Evolutionary conservation across 2,329 filamentous ascomycete species (phyloP).

Genomic region (Lachnellula hyalina): DNA sequence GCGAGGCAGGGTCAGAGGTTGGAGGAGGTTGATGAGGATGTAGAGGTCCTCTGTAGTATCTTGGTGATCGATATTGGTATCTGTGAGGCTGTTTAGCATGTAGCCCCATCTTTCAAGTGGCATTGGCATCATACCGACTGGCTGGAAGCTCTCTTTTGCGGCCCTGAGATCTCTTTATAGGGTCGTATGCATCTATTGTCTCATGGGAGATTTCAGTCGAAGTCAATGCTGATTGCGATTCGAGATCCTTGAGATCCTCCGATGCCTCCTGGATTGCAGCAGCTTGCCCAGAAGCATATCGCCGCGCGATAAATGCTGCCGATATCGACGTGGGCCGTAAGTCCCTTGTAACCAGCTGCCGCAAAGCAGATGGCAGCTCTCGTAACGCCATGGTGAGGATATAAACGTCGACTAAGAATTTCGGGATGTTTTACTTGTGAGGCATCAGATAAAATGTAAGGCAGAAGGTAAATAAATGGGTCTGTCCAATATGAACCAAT

Average conservation of each 20-base stretch:
- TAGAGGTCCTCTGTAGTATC: slow-evolving; percentile 88
- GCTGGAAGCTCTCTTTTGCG: slow-evolving; percentile 34
- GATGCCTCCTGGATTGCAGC: slow-evolving; percentile 17
- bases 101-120: neutral
- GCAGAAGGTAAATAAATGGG: slow-evolving; percentile 5
- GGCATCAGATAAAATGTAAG: slow-evolving; percentile 7
- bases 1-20: slow-evolving; percentile 78
- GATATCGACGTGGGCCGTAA: slow-evolving; percentile 9
- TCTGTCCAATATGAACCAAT: neutral
- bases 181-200: slow-evolving; percentile 41
- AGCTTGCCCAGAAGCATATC: slow-evolving; percentile 28
- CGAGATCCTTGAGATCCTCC: slow-evolving; percentile 38
- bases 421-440: slow-evolving; percentile 10
- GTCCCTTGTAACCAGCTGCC: slow-evolving; percentile 24
- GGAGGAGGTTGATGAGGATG: slow-evolving; percentile 90
- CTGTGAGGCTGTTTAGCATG: slow-evolving; percentile 40
- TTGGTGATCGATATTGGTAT: slow-evolving; percentile 92
- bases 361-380: slow-evolving; percentile 28
- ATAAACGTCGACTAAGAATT: slow-evolving; percentile 10
- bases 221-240: slow-evolving; percentile 40
- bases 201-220: slow-evolving; percentile 32
- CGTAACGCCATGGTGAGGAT: slow-evolving; percentile 28
- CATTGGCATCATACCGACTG: slow-evolving; percentile 33
- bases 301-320: slow-evolving; percentile 15
- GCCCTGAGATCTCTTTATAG: slow-evolving; percentile 39